Conservation (phyloP, 2,329 filamentous ascomycete species). For the Xylaria sp. region DNA sequence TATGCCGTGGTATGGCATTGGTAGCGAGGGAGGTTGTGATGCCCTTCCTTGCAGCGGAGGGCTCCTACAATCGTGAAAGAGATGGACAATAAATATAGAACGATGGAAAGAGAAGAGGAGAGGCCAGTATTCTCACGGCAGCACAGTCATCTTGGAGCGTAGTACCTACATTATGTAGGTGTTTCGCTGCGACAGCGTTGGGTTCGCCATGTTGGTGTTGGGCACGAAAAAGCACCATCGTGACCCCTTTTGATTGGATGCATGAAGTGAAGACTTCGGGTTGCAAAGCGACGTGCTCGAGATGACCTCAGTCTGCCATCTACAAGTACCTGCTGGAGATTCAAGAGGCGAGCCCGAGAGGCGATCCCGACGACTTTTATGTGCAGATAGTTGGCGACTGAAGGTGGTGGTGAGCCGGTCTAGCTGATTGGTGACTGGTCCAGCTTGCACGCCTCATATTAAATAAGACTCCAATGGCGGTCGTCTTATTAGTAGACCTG, state of each 20-base stretch:
- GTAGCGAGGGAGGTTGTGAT: slow-evolving; percentile 6
- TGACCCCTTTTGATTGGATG: neutral
- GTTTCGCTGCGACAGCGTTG: neutral
- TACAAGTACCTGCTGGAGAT: neutral
- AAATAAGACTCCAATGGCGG: neutral
- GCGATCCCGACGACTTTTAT: neutral
- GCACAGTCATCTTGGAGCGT: neutral
- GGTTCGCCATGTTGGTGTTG: neutral
- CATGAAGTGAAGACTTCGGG: neutral
- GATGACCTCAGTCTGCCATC: neutral
- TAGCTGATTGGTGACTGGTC: slow-evolving; percentile 10
- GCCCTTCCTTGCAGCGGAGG: slow-evolving; percentile 2
- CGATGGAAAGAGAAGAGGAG: neutral
- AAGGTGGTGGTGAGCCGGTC: slow-evolving; percentile 1
- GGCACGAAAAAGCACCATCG: neutral
- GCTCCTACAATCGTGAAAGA: neutral
- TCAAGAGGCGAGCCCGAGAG: neutral
- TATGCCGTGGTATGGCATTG: neutral
- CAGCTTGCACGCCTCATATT: neutral
- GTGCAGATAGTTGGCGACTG: neutral
- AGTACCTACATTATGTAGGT: neutral
- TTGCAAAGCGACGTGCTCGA: neutral
- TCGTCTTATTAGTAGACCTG: slow-evolving; percentile 11
- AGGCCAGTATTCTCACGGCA: neutral
- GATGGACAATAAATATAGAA: neutral